phyloP scores from a whole-genome alignment of 192 early-diverging fungal species.

The Gryganskiella cystojenkinii region DNA sequence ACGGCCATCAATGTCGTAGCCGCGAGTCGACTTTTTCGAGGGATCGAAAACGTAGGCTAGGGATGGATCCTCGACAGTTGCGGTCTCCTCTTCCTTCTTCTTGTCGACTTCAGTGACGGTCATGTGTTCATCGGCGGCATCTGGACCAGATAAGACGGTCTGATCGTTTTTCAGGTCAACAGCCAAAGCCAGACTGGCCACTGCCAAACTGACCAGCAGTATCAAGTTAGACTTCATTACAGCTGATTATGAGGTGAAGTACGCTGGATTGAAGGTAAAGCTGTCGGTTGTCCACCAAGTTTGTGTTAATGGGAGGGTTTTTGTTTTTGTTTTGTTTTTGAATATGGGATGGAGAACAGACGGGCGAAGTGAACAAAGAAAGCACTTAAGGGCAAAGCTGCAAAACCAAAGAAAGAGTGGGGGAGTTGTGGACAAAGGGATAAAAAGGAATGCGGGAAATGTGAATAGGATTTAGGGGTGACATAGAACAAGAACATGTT shows the following conservation, averaged over 20 bases:
- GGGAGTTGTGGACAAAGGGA: background rate
- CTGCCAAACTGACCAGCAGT: slow-evolving; percentile 35
- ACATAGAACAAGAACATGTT: too few relatives aligned
- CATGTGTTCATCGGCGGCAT: background rate
- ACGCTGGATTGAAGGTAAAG: too few relatives aligned
- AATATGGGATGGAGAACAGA: too few relatives aligned
- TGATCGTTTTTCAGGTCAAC: background rate
- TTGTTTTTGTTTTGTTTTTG: too few relatives aligned
- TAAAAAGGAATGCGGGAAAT: background rate
- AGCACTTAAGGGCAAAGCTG: background rate
- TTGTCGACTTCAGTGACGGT: background rate
- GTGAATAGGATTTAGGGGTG: too few relatives aligned
- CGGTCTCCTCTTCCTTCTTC: background rate
- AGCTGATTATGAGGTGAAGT: too few relatives aligned
- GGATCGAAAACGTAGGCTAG: slow-evolving; percentile 22
- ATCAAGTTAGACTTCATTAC: slow-evolving; percentile 29
- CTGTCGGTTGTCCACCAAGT: too few relatives aligned
- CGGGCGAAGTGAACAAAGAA: too few relatives aligned
- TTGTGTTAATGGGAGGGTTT: too few relatives aligned
- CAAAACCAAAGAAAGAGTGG: background rate
- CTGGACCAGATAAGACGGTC: background rate
- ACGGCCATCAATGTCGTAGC: slow-evolving; percentile 36
- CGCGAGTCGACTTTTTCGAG: slow-evolving; percentile 26
- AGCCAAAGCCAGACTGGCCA: slow-evolving; percentile 12
- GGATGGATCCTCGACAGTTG: background rate